Base-by-base conservation (phyloP, 352 stramenopile species). In the Phytophthora pseudosyringae region DNA sequence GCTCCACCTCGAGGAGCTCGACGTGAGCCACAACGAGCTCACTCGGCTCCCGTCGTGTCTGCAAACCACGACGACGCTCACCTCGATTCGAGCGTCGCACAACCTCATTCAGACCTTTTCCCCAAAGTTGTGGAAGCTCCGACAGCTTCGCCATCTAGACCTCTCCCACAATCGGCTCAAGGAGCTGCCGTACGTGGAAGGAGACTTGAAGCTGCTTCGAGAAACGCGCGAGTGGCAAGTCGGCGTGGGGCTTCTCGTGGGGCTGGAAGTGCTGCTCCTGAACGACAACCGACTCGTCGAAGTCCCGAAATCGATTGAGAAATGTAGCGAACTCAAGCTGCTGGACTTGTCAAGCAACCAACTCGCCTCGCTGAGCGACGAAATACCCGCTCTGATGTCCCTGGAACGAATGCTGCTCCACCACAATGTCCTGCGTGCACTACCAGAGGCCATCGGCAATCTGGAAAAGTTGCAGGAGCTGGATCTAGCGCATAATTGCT, bases 151-250 rank as follows among this genome's bases (percentile, higher is more conserved):
- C 1, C 26, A 80, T 16, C 50, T 93, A 1, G 71, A 89, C 39
- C 69, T 93, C 32, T 84, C 76, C 31, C 64, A 80, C 51, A 93
- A 91, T 41, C 36, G 31, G 11, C 64, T 93, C 2, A 56, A 66
- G 25, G 71, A 88, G 43, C 45, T 92, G 15, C 81, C 83, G 38
- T 91, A 75, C 53, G 64, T 90, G 11, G 83, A 90, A 65, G 83
- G 83, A 28, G 80, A 92, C 49, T 57, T 92, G 39, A 86, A 87
- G 58, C 54, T 92, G 13, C 46, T 92, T 56, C 78, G 83, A 38
- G 83, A 92, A 56, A 92, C 81, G 8, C 68, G 80, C 29, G 81
- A 90, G 54, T 92, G 83, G 83, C 79, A 89, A n/a, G 76, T 92
- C 7, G 78, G 81, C 4, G 62, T 92, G 10, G 81, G 83, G 0